Evolutionary conservation across 2,329 filamentous ascomycete species (phyloP).

Genomic region (Nemania sp.): DNA sequence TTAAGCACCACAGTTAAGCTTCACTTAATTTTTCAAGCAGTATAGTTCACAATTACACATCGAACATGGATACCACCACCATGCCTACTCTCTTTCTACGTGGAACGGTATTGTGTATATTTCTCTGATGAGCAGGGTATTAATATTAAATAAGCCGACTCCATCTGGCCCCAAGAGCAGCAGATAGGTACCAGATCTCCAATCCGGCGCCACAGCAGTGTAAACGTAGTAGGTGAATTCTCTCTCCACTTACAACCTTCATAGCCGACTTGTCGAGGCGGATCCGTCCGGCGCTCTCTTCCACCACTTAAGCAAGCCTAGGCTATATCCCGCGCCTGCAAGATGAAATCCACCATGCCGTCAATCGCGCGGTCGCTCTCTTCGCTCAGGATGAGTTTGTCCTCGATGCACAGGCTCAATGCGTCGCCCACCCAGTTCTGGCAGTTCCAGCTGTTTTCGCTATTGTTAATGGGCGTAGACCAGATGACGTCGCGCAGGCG

Average conservation of each 20-base stretch:
- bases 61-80: too few species aligned
- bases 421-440: constrained; percentile 25
- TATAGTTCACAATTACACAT: too few species aligned
- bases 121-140: neutral
- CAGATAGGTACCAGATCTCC: neutral
- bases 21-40: too few species aligned
- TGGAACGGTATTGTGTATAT: too few species aligned
- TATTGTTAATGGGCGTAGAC: constrained; percentile 15
- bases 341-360: constrained; percentile 19
- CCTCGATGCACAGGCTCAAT: neutral
- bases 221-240: too few species aligned
- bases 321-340: constrained; percentile 10
- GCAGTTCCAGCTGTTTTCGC: constrained; percentile 13
- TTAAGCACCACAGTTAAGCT: too few species aligned
- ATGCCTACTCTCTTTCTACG: too few species aligned
- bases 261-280: neutral
- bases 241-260: neutral
- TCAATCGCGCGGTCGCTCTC: constrained; percentile 21
- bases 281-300: neutral
- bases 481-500: constrained; percentile 23
- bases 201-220: neutral
- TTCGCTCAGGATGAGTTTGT: neutral
- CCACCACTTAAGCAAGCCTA: constrained; percentile 5
- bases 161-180: too few species aligned
- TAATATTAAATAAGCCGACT: neutral